These are phyloP conservation scores for Pseudogymnoascus sp. DNA, from an alignment of 2,329 filamentous ascomycete genomes.

Conservation along the genomic window DNA sequence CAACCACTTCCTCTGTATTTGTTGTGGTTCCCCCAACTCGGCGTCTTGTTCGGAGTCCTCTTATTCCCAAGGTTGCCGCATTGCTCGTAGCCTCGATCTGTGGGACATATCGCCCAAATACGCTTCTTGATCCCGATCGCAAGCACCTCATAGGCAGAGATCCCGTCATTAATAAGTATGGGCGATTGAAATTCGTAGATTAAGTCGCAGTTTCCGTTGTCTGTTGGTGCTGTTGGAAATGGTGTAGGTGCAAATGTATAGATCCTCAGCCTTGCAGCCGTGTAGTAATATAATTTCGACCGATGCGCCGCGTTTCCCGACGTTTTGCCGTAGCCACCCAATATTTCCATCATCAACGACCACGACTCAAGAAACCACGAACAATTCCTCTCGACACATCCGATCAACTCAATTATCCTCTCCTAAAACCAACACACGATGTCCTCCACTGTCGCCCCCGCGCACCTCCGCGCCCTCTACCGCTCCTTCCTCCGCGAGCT, in stretches of 20 bases:
- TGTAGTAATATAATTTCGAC: not conserved
- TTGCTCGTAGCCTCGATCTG: not conserved
- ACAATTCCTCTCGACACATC: not conserved
- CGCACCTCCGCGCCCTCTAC: constrained; percentile 68
- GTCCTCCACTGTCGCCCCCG: constrained; percentile 22
- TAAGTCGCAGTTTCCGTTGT: not conserved
- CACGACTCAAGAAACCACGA: not conserved
- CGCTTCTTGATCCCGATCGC: not conserved
- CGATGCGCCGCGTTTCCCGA: not conserved
- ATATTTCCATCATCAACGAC: not conserved
- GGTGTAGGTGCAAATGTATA: not conserved
- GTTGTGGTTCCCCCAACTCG: not conserved
- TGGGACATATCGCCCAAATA: not conserved
- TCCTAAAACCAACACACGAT: not conserved
- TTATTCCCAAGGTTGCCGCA: not conserved
- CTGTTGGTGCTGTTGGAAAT: not conserved
- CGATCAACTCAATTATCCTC: not conserved
- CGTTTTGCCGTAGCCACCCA: not conserved
- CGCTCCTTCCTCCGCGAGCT: constrained; percentile 83
- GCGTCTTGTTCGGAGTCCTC: constrained; percentile 6
- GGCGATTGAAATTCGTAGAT: not conserved
- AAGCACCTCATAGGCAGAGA: not conserved
- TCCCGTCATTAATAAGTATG: not conserved
- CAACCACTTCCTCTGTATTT: not conserved
- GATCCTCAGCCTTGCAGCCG: not conserved